Base-by-base conservation (phyloP, 2,329 filamentous ascomycete genomes). In the Beauveria sp. region DNA sequence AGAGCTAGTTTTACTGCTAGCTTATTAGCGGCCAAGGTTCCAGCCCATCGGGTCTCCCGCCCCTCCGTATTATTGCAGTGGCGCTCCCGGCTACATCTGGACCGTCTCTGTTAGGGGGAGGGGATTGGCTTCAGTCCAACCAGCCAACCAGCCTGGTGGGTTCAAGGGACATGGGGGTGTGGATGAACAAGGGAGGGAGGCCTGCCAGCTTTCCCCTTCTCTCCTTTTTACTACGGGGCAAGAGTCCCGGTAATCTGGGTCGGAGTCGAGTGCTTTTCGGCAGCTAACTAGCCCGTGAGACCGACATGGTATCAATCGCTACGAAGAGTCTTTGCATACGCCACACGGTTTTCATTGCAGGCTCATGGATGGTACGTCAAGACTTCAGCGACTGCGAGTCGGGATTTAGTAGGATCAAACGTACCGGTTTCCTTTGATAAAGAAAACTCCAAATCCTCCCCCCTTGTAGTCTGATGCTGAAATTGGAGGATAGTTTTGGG, bases 161-260 rank as follows among this genome's bases (percentile, higher is more conserved):
- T 30, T 30, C 28, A 34, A 34, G 4, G 8, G 12, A 34, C 30
- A 34, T 34, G 30, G 30, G 30, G 30, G 30, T 34, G 10, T 34
- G 37, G 30, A 37, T 16, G 34, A 37, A 34, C 16, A 20, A 20
- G 40, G 51, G 30, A 14, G 9, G 9, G 18, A 41, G 28, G 41
- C 51, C 6, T 40, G 20, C 10, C 41, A n/a, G 44, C 26, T 50
- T 47, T 41, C 12, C 26, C 44, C 47, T 28, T 53, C 44, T 59
- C 56, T 52, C 48, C 26, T 30, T 52, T 37, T 28, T 10, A 30
- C 12, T 58, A 40, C 30, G 24, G 22, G 24, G 40, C 30, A 3
- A 40, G 16, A 51, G 48, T 60, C 57, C 57, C 57, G 57, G 57
- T 54, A 60, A 54, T 60, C 57, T 60, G 56, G 57, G 50, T 60